Conservation (phyloP, 345 rosid genomes). For the Rhodomyrtus tomentosa region DNA sequence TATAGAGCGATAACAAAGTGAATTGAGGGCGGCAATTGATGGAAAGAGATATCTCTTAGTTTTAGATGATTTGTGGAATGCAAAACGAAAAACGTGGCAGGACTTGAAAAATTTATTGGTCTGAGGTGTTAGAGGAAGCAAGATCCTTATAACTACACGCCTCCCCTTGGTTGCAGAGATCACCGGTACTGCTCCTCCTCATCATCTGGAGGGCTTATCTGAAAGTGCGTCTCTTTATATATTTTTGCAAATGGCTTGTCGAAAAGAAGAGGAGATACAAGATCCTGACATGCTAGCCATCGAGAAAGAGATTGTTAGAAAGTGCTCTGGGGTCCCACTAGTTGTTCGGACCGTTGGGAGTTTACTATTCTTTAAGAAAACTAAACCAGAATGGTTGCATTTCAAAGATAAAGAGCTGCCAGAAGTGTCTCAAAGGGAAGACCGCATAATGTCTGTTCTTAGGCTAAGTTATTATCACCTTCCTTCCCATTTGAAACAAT, state of each 20-base stretch:
- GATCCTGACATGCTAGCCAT: background rate
- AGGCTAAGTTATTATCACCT: background rate
- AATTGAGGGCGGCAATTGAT: background rate
- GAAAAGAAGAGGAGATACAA: background rate
- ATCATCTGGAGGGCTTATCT: background rate
- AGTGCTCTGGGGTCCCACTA: background rate
- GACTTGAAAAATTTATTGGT: background rate
- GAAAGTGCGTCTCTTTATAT: background rate
- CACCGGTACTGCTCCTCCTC: background rate
- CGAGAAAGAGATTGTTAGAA: background rate
- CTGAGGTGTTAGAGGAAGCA: background rate
- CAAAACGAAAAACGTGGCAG: background rate
- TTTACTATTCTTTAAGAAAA: background rate
- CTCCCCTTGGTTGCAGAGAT: background rate
- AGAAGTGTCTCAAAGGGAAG: background rate
- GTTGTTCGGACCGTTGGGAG: background rate
- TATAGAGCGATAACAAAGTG: background rate
- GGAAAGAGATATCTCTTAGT: background rate
- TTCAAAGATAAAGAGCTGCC: background rate
- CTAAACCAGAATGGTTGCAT: background rate
- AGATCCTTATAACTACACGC: rapidly evolving
- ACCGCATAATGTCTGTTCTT: too few relatives aligned
- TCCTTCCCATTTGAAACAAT: slow-evolving; percentile 14
- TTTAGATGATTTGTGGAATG: background rate
- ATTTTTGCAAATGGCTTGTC: background rate